These are phyloP conservation scores for Ascochyta koolunga DNA, from an alignment of 2,329 filamentous ascomycete species.

Conservation along the genomic window DNA sequence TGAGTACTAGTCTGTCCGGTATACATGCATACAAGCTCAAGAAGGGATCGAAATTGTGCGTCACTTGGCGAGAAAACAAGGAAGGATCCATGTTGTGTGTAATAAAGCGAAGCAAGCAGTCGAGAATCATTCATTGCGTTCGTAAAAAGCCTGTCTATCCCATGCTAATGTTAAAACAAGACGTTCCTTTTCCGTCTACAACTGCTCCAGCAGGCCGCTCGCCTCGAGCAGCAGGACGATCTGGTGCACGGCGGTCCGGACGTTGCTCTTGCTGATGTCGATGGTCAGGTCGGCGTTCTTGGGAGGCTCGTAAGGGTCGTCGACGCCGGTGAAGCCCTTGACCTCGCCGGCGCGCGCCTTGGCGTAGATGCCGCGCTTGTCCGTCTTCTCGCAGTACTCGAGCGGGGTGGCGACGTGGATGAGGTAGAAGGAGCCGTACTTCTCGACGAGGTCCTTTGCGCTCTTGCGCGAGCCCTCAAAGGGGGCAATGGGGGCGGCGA, in stretches of 20 bases:
- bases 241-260: slow-evolving; percentile 94
- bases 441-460: slow-evolving; percentile 84
- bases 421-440: slow-evolving; percentile 90
- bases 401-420: slow-evolving; percentile 93
- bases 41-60: too few relatives aligned
- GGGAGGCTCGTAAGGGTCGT: slow-evolving; percentile 93
- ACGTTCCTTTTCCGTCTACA: slow-evolving; percentile 24
- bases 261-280: slow-evolving; percentile 82
- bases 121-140: slow-evolving; percentile 5
- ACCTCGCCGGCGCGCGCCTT: slow-evolving; percentile 87
- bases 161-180: not conserved
- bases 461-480: slow-evolving; percentile 79
- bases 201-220: slow-evolving; percentile 77
- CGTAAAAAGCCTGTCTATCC: slow-evolving; percentile 6
- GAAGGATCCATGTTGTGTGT: not conserved
- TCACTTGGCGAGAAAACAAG: too few relatives aligned
- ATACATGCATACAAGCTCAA: too few relatives aligned
- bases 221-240: slow-evolving; percentile 93
- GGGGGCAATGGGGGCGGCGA: slow-evolving; percentile 93
- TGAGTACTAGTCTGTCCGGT: too few relatives aligned
- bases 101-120: not conserved
- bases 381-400: slow-evolving; percentile 92
- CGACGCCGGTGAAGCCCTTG: slow-evolving; percentile 97
- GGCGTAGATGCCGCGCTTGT: slow-evolving; percentile 88
- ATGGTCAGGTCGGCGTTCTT: slow-evolving; percentile 82